Evolutionary conservation across 1,284 basidiomycete species (phyloP).

Genomic region (Trametes pubescens): DNA sequence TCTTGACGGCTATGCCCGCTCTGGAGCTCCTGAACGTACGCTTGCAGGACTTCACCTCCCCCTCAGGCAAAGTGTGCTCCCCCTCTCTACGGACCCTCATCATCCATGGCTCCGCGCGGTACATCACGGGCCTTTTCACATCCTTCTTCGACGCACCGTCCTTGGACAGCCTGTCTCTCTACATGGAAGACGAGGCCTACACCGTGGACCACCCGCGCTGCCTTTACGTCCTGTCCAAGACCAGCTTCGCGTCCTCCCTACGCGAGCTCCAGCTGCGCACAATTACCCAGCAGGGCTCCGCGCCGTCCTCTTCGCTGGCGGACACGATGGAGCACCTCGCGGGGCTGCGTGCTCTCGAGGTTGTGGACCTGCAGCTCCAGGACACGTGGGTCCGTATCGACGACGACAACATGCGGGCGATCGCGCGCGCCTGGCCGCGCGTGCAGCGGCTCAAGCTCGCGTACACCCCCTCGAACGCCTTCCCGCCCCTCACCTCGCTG

Average conservation of each 20-base stretch:
- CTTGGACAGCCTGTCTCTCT: slow-evolving; percentile 12
- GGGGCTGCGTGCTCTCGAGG: slow-evolving; percentile 15
- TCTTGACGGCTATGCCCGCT: slow-evolving; percentile 8
- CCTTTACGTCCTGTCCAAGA: slow-evolving; percentile 6
- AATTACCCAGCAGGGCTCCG: background rate
- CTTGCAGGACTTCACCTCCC: slow-evolving; percentile 5
- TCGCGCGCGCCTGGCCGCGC: slow-evolving; percentile 27
- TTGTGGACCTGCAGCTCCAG: slow-evolving; percentile 16
- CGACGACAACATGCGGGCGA: slow-evolving; percentile 20
- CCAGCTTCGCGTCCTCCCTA: slow-evolving; percentile 16
- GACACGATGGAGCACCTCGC: slow-evolving; percentile 17
- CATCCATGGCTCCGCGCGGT: slow-evolving; percentile 5
- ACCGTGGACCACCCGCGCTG: slow-evolving; percentile 1
- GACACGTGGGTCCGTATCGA: background rate
- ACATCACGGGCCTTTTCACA: slow-evolving; percentile 10
- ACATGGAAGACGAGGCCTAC: slow-evolving; percentile 6
- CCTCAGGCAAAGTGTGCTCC: background rate
- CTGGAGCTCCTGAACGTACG: slow-evolving; percentile 16
- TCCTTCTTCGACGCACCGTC: slow-evolving; percentile 17
- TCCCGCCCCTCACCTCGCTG: slow-evolving; percentile 20
- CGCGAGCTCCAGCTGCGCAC: slow-evolving; percentile 16
- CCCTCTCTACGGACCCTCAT: slow-evolving; percentile 8
- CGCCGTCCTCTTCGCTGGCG: background rate
- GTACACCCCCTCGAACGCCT: slow-evolving; percentile 11
- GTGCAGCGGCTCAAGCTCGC: slow-evolving; percentile 13